phyloP scores from a whole-genome alignment of 352 stramenopile genomes.

The Phytophthora fragariaefolia region DNA sequence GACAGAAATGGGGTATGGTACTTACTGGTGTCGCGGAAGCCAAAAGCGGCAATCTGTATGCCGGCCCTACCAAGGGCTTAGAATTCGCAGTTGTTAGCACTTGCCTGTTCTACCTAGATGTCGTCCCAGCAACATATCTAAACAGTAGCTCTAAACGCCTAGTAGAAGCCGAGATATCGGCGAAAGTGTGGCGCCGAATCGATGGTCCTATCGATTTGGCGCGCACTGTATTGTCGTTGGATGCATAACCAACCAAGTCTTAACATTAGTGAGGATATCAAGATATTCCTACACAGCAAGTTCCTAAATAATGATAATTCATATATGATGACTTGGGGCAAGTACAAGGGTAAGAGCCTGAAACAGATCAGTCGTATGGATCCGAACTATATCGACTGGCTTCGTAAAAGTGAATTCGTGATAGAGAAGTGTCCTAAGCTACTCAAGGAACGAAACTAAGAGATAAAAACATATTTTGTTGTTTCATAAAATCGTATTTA shows the following conservation, averaged over 20 bases:
- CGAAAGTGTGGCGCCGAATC: too few relatives aligned
- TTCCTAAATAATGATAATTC: background rate
- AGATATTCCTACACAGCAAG: background rate
- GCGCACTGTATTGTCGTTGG: conserved; percentile 33
- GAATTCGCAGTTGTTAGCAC: too few relatives aligned
- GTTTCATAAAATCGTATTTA: background rate
- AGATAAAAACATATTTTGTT: conserved; percentile 11
- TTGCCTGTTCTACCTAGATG: too few relatives aligned
- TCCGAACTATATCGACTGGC: background rate
- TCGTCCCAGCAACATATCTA: too few relatives aligned
- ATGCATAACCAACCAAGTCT: background rate
- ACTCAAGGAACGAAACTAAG: conserved; percentile 13
- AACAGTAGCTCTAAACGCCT: too few relatives aligned
- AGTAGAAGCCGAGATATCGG: too few relatives aligned
- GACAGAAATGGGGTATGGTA: too few relatives aligned
- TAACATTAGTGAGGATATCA: conserved; percentile 1
- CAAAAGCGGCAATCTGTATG: too few relatives aligned
- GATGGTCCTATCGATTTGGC: too few relatives aligned
- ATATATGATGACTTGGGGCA: conserved; percentile 1
- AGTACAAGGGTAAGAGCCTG: background rate
- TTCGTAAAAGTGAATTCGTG: conserved; percentile 26
- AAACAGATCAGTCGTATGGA: conserved; percentile 9
- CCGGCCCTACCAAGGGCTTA: too few relatives aligned
- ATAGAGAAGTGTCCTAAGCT: conserved; percentile 30
- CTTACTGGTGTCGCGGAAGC: too few relatives aligned